Conservation (phyloP, 805 yeast species). For the Metschnikowia dekortorum region DNA sequence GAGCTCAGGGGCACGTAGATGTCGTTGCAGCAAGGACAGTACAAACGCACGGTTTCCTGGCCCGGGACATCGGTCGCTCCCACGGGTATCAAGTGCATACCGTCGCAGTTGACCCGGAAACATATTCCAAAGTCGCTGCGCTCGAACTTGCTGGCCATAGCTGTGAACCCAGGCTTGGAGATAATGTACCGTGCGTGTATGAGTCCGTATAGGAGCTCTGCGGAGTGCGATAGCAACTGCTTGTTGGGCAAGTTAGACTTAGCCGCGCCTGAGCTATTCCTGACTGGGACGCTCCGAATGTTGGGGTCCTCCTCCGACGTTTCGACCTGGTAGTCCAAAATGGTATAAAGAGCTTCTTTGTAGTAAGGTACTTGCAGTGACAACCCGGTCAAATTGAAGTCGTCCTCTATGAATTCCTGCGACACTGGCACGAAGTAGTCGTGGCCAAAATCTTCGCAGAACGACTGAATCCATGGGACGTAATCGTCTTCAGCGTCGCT, state of each 20-base stretch:
- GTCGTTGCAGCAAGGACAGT: conserved; percentile 93
- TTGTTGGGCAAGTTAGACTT: conserved; percentile 60
- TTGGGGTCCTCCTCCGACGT: conserved; percentile 34
- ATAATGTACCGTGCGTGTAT: conserved; percentile 90
- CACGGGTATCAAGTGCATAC: conserved; percentile 84
- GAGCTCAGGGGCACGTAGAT: conserved; percentile 83
- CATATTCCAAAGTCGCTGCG: conserved; percentile 86
- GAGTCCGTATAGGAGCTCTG: conserved; percentile 87
- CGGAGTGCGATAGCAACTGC: conserved; percentile 80
- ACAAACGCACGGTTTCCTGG: conserved; percentile 83
- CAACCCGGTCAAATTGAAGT: conserved; percentile 90
- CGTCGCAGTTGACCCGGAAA: conserved; percentile 85
- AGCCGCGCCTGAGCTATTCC: conserved; percentile 6
- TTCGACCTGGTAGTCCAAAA: conserved; percentile 73
- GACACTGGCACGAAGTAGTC: conserved; percentile 91
- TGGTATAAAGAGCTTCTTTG: conserved; percentile 85
- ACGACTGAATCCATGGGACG: conserved; percentile 80
- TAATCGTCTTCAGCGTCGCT: conserved; percentile 49
- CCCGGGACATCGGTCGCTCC: conserved; percentile 92
- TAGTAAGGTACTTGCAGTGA: conserved; percentile 83
- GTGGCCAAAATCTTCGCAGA: conserved; percentile 74
- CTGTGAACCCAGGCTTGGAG: conserved; percentile 83
- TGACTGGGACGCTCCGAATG: conserved; percentile 2
- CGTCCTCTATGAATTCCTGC: conserved; percentile 92
- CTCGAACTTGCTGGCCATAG: conserved; percentile 92